Conservation (phyloP, 495 filamentous ascomycete species). For the Penicillium malachiteum region DNA sequence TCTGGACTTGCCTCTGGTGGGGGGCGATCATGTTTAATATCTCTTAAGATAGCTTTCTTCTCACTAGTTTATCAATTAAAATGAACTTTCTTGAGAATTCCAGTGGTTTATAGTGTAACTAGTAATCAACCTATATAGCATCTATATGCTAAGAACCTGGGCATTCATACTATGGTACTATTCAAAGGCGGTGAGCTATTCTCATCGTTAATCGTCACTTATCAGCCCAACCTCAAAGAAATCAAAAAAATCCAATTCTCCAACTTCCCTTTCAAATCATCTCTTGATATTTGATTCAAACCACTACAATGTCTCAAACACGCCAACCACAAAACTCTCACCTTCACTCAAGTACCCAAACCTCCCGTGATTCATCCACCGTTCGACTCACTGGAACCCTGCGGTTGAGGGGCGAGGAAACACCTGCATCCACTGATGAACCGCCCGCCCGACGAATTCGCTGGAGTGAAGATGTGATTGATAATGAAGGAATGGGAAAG, state of each 20-base stretch:
- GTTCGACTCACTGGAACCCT: slow-evolving; percentile 28
- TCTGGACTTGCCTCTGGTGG: slow-evolving; percentile 5
- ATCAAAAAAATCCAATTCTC: not conserved
- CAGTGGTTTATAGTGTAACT: too few species aligned
- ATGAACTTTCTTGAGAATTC: not conserved
- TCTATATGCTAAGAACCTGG: too few species aligned
- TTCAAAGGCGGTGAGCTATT: slow-evolving; percentile 13
- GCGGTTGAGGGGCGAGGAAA: slow-evolving; percentile 38
- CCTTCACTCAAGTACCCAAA: slow-evolving; percentile 18
- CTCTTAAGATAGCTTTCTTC: slow-evolving; percentile 7
- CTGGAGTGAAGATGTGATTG: slow-evolving; percentile 91
- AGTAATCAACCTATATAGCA: too few species aligned
- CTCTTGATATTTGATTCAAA: not conserved
- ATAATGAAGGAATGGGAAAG: slow-evolving; percentile 93
- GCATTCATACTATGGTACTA: too few species aligned
- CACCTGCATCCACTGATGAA: slow-evolving; percentile 12
- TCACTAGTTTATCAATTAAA: not conserved
- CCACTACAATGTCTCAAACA: slow-evolving; percentile 29
- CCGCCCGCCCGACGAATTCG: slow-evolving; percentile 57
- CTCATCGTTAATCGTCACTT: slow-evolving; percentile 13
- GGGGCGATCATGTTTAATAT: slow-evolving; percentile 16
- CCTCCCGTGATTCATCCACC: slow-evolving; percentile 15
- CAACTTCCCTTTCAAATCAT: not conserved
- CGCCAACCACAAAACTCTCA: slow-evolving; percentile 23
- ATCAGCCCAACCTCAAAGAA: not conserved